These are phyloP conservation scores for Malus orientalis DNA, from an alignment of 306 rosid species.

Conservation along the genomic window DNA sequence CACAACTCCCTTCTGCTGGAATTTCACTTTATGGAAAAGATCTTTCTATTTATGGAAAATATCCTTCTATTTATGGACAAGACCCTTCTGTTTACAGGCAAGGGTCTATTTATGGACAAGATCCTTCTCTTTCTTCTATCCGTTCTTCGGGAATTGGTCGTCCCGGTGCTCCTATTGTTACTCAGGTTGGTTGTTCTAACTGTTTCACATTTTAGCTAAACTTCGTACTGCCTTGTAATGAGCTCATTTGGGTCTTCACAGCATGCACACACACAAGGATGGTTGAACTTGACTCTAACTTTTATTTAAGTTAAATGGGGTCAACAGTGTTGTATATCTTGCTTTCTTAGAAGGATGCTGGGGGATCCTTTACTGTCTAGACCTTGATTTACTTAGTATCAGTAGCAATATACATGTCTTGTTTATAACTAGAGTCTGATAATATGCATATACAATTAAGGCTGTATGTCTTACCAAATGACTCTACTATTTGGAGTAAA, in stretches of 20 bases:
- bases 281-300: not conserved
- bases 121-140: conserved; percentile 18
- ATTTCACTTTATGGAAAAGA: conserved; percentile 68
- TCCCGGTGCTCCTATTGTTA: conserved; percentile 65
- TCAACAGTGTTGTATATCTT: not conserved
- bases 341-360: not conserved
- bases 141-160: conserved; percentile 76
- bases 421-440: not conserved
- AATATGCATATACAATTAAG: not conserved
- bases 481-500: not conserved
- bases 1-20: conserved; percentile 58
- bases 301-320: not conserved
- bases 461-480: not conserved
- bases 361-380: not conserved
- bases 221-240: not conserved
- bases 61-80: conserved; percentile 40
- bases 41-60: conserved; percentile 40
- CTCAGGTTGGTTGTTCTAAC: conserved; percentile 54
- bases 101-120: conserved; percentile 43
- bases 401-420: not conserved
- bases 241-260: not conserved
- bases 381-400: not conserved
- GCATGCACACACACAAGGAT: not conserved
- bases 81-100: conserved; percentile 65
- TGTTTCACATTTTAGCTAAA: conserved; percentile 1